A percentile compares a stretch with the other conserved stretches of the same genome.
phyloP scores from a whole-genome alignment of 805 yeast species.

The Candida xyloterini region DNA sequence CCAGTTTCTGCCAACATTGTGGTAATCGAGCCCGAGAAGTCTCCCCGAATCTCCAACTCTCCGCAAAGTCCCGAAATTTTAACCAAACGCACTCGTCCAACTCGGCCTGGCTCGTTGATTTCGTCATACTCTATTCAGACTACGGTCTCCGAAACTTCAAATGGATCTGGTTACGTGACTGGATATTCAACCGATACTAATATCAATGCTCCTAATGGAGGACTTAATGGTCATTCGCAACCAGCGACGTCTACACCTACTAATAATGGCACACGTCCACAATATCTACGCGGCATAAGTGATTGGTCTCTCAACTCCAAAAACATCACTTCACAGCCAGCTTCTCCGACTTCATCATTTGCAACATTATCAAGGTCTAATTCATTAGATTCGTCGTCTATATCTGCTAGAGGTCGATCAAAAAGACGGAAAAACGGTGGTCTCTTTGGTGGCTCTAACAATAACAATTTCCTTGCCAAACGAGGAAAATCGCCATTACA shows the following conservation, averaged over 20 bases:
- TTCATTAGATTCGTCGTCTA: slow-evolving; percentile 35
- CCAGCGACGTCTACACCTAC: slow-evolving; percentile 4
- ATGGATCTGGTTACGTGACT: slow-evolving; percentile 38
- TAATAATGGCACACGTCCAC: slow-evolving; percentile 19
- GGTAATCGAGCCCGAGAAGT: slow-evolving; percentile 19
- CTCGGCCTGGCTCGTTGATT: slow-evolving; percentile 49
- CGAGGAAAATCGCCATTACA: slow-evolving; percentile 35
- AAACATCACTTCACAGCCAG: slow-evolving; percentile 25
- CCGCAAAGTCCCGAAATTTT: slow-evolving; percentile 13
- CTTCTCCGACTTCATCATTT: slow-evolving; percentile 35
- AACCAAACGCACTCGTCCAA: slow-evolving; percentile 20
- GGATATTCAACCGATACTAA: slow-evolving; percentile 35
- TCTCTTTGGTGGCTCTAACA: slow-evolving; percentile 10
- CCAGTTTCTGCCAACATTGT: slow-evolving; percentile 15
- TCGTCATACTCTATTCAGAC: slow-evolving; percentile 51
- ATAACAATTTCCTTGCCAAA: slow-evolving; percentile 15
- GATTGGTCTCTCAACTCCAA: slow-evolving; percentile 30
- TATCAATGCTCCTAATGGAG: slow-evolving; percentile 8
- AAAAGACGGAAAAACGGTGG: slow-evolving; percentile 17
- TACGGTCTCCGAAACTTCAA: slow-evolving; percentile 50
- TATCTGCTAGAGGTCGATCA: slow-evolving; percentile 27
- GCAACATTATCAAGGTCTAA: slow-evolving; percentile 34
- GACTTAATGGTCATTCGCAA: slow-evolving; percentile 3
- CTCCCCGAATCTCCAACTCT: slow-evolving; percentile 8
- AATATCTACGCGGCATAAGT: slow-evolving; percentile 31